These are phyloP conservation scores for Kalanchoe fedtschenkoi DNA, from an alignment of 164 flowering plant genomes.

Conservation along the genomic window DNA sequence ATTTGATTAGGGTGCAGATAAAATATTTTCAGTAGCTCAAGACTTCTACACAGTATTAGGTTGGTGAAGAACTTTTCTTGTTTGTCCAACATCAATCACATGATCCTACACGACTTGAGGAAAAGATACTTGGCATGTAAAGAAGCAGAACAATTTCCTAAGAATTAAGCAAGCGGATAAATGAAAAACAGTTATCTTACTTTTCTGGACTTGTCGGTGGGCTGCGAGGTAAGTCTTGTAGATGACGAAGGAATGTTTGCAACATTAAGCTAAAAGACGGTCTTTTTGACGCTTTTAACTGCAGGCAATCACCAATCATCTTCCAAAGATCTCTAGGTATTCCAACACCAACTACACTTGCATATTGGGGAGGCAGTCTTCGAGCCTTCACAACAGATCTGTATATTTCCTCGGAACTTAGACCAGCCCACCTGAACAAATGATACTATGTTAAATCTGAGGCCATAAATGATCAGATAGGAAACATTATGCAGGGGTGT, in stretches of 20 bases:
- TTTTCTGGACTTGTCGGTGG: slow-evolving; percentile 92
- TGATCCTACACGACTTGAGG: neutral
- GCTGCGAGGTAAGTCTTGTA: slow-evolving; percentile 92
- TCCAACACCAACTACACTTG: slow-evolving; percentile 96
- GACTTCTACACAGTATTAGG: neutral
- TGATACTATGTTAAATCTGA: slow-evolving; percentile 5
- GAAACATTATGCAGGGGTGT: neutral
- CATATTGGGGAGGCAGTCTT: slow-evolving; percentile 88
- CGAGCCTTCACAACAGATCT: slow-evolving; percentile 70
- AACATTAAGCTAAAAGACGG: slow-evolving; percentile 87
- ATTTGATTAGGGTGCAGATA: neutral
- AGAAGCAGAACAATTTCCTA: neutral
- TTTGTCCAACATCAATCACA: neutral
- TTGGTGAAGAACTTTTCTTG: neutral
- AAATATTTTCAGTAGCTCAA: neutral
- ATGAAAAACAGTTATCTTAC: slow-evolving; percentile 35
- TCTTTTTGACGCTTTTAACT: slow-evolving; percentile 78
- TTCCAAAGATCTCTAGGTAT: slow-evolving; percentile 96
- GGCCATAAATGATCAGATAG: neutral
- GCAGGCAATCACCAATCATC: slow-evolving; percentile 98
- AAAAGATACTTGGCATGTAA: neutral
- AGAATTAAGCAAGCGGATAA: neutral
- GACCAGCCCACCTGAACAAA: slow-evolving; percentile 83
- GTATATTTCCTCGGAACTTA: slow-evolving; percentile 86
- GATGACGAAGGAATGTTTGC: slow-evolving; percentile 76